These are phyloP conservation scores for Euclidium syriacum DNA, from an alignment of 345 rosid genomes.

Conservation along the genomic window DNA sequence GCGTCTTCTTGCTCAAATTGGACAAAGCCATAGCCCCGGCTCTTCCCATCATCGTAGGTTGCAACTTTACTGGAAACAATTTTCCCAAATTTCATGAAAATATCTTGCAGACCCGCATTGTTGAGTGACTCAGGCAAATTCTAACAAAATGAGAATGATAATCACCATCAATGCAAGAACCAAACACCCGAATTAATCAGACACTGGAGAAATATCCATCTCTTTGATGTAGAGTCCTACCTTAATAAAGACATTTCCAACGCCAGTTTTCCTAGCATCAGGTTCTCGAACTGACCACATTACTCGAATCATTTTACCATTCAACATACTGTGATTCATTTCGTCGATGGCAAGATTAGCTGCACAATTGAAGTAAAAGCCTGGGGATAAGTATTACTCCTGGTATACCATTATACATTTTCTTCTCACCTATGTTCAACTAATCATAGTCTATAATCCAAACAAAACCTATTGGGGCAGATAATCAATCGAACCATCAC, in stretches of 20 bases:
- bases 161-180: neutral
- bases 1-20: conserved; percentile 56
- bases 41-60: conserved; percentile 53
- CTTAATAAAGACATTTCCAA: conserved; percentile 75
- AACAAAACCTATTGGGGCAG: too few species aligned
- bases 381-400: neutral
- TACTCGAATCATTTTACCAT: conserved; percentile 63
- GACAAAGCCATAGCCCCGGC: conserved; percentile 69
- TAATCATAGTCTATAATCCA: neutral
- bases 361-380: conserved; percentile 22
- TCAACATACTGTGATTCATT: conserved; percentile 51
- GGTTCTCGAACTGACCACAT: conserved; percentile 70
- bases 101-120: conserved; percentile 40
- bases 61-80: conserved; percentile 66
- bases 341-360: conserved; percentile 56
- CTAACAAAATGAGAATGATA: conserved; percentile 26
- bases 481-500: neutral
- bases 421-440: neutral
- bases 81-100: conserved; percentile 55
- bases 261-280: conserved; percentile 61
- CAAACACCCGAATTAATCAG: neutral
- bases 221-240: conserved; percentile 22
- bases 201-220: neutral
- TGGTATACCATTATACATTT: neutral
- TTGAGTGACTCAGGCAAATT: conserved; percentile 53